These are phyloP conservation scores for Xylariaceae sp. DNA, from an alignment of 2,329 filamentous ascomycete genomes.

Conservation along the genomic window DNA sequence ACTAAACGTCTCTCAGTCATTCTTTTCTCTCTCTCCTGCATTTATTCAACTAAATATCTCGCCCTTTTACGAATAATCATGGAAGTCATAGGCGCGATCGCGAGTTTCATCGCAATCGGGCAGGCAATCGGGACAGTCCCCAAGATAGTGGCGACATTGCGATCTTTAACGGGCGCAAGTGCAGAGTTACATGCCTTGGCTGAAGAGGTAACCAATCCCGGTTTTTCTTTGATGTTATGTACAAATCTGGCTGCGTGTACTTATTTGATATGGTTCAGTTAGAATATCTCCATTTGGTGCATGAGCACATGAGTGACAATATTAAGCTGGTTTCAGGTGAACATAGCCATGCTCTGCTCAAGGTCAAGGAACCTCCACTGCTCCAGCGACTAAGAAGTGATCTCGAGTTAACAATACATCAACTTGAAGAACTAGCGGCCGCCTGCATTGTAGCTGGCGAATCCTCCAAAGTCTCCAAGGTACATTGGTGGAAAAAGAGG, in stretches of 20 bases:
- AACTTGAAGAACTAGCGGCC: slow-evolving; percentile 3
- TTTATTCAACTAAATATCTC: too few species aligned
- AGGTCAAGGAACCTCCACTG: slow-evolving; percentile 3
- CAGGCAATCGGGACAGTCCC: slow-evolving; percentile 24
- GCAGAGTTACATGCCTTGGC: slow-evolving; percentile 18
- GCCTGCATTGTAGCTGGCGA: neutral
- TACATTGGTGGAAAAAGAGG: slow-evolving; percentile 11
- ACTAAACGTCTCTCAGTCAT: too few species aligned
- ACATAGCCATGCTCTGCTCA: neutral
- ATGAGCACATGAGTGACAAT: slow-evolving; percentile 9
- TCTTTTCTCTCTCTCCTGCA: too few species aligned
- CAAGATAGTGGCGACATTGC: slow-evolving; percentile 19
- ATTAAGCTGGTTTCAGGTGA: slow-evolving; percentile 15
- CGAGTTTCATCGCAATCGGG: slow-evolving; percentile 31
- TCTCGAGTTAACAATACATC: neutral
- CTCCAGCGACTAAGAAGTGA: slow-evolving; percentile 2
- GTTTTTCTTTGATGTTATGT: too few species aligned
- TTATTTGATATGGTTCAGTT: slow-evolving; percentile 9
- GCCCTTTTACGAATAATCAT: too few species aligned
- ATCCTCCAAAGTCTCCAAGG: neutral
- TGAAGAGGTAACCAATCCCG: slow-evolving; percentile 23
- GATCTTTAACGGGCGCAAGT: slow-evolving; percentile 9
- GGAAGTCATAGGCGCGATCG: slow-evolving; percentile 26
- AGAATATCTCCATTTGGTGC: slow-evolving; percentile 6
- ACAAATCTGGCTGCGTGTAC: neutral